phyloP scores from a whole-genome alignment of 495 filamentous ascomycete species.

The Letharia lupina region DNA sequence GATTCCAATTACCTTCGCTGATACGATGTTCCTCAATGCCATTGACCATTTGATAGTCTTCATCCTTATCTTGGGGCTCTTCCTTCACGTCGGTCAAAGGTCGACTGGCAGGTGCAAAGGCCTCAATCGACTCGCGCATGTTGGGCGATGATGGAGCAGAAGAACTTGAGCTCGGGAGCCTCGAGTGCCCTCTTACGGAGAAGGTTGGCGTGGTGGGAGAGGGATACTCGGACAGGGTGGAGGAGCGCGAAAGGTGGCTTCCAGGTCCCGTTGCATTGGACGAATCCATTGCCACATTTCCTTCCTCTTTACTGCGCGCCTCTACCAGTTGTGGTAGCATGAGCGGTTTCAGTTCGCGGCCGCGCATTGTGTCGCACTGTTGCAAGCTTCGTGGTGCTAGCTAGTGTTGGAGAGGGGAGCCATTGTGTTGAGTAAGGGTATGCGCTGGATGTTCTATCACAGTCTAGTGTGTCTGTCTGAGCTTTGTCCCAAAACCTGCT shows the following conservation, averaged over 20 bases:
- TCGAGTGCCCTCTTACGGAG: constrained; percentile 23
- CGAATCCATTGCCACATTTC: constrained; percentile 13
- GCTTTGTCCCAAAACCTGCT: not conserved
- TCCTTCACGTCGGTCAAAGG: constrained; percentile 47
- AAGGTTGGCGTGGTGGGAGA: constrained; percentile 26
- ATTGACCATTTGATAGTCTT: constrained; percentile 30
- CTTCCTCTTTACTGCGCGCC: constrained; percentile 19
- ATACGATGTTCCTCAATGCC: constrained; percentile 18
- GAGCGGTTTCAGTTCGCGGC: constrained; percentile 24
- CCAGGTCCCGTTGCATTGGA: constrained; percentile 14
- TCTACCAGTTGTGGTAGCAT: constrained; percentile 26
- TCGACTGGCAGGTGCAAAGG: constrained; percentile 32
- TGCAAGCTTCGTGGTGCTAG: not conserved
- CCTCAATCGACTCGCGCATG: constrained; percentile 45
- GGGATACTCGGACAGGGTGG: constrained; percentile 20
- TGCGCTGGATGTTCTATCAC: not conserved
- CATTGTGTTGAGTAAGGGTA: not conserved
- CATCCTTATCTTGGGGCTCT: constrained; percentile 38
- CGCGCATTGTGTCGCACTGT: constrained; percentile 6
- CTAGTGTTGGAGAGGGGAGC: not conserved
- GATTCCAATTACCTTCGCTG: constrained; percentile 14
- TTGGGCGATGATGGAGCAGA: constrained; percentile 49
- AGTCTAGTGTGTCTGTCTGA: not conserved
- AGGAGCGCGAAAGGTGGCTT: constrained; percentile 22
- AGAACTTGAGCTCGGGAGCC: constrained; percentile 48